phyloP scores from a whole-genome alignment of 495 filamentous ascomycete species.

The Sphaerosporella brunnea region DNA sequence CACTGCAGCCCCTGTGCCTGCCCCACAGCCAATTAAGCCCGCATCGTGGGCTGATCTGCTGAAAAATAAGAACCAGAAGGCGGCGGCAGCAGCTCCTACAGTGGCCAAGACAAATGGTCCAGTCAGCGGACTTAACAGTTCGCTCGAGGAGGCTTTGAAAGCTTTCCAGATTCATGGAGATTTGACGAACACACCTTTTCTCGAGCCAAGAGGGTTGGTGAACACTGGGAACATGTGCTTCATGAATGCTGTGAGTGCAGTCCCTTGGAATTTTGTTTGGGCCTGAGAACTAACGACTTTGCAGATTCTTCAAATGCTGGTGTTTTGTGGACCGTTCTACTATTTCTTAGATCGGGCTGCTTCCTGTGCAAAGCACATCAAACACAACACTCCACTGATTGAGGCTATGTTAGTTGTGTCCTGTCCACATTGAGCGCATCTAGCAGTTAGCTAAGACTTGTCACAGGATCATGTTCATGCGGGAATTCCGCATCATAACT shows the following conservation, averaged over 20 bases:
- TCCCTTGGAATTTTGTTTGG: background rate
- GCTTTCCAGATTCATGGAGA: constrained; percentile 15
- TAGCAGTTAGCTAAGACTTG: constrained; percentile 13
- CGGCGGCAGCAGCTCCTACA: constrained; percentile 3
- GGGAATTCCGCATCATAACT: constrained; percentile 73
- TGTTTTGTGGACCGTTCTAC: constrained; percentile 88
- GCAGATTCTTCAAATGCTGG: constrained; percentile 78
- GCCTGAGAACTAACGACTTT: constrained; percentile 8
- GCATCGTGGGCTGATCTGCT: constrained; percentile 24
- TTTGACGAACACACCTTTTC: constrained; percentile 34
- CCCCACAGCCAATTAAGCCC: constrained; percentile 5
- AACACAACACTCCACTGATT: constrained; percentile 80
- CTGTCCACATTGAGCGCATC: no score
- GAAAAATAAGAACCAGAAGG: constrained; percentile 8
- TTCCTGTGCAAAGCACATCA: constrained; percentile 73
- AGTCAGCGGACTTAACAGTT: constrained; percentile 9
- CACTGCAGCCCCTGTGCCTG: background rate
- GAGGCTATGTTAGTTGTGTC: constrained; percentile 65
- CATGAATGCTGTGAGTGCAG: constrained; percentile 81
- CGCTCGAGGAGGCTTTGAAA: constrained; percentile 19
- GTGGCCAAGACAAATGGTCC: constrained; percentile 19
- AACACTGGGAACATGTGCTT: constrained; percentile 99
- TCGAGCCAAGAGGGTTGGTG: constrained; percentile 85
- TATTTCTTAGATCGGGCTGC: constrained; percentile 77
- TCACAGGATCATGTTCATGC: constrained; percentile 82